Base-by-base conservation (phyloP, 1,284 basidiomycete genomes). In the Anthracocystis walkeri region DNA sequence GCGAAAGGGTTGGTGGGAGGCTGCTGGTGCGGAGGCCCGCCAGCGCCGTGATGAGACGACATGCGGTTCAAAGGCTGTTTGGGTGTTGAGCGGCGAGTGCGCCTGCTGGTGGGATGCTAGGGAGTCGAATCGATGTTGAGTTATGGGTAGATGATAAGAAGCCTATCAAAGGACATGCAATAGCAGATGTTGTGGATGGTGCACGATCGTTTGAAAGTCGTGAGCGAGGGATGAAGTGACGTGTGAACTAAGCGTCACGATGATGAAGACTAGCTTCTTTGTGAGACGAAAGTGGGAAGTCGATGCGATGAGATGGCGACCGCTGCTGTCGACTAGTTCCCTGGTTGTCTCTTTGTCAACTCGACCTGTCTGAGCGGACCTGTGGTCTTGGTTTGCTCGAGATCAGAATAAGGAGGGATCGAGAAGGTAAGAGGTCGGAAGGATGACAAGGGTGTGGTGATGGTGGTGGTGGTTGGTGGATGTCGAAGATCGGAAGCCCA, bases 1-100 rank as follows among this genome's bases (percentile, higher is more conserved):
- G 77, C 79, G 44, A 79, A 80, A 20, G 78, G 78, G 44, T 80
- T 80, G 27, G 51, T 29, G 12, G 75, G 69, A 35, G 75, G 75
- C 51, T 68, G 72, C 64, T 64, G 71, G 14, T 58, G 67, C 49
- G 66, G 72, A 50, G 61, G 71, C n/a, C 63, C 65, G 51, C 70
- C 75, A 61, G 64, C 57, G 65, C 65, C 68, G 58, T 75, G 67
- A 51, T 75, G 65, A 23, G 72, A 75, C 51, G 76, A 78, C 76
- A 75, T 73, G 49, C 48, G 54, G 57, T 38, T 44, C 49, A 10
- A 46, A 58, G 35, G 33, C n/a, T 35, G 33, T 41, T 21, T 29
- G 41, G 35, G 16, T 31, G 45, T 14, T 42, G 33, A 55, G 23
- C 45, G 61, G 52, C 42, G 45, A 7, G 8, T n/a, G 23, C 42